Evolutionary conservation across 805 yeast genomes (phyloP).

Genomic region (Candida namnaoensis): DNA sequence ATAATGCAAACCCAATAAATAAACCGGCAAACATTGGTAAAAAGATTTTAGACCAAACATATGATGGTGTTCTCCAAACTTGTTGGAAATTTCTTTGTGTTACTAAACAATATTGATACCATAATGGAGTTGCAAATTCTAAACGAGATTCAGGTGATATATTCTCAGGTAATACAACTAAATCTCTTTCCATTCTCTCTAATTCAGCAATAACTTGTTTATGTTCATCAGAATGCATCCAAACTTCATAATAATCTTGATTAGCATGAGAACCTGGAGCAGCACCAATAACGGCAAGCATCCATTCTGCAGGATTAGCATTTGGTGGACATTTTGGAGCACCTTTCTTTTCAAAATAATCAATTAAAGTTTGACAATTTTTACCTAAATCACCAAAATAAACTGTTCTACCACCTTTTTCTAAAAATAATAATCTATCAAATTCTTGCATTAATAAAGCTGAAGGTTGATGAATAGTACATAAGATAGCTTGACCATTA

Average conservation of each 20-base stretch:
- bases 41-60: constrained; percentile 49
- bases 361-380: constrained; percentile 46
- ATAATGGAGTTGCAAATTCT: constrained; percentile 35
- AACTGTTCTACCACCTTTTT: constrained; percentile 64
- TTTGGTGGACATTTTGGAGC: constrained; percentile 56
- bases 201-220: constrained; percentile 51
- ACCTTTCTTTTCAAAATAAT: constrained; percentile 60
- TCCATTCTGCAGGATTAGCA: constrained; percentile 88
- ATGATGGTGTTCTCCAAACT: constrained; percentile 59
- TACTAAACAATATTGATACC: constrained; percentile 35
- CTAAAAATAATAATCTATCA: constrained; percentile 65
- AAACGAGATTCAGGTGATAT: constrained; percentile 21
- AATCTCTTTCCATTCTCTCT: constrained; percentile 54
- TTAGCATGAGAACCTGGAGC: constrained; percentile 72
- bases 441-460: constrained; percentile 71
- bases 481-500: constrained; percentile 56
- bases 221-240: constrained; percentile 65
- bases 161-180: constrained; percentile 27
- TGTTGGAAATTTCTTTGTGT: constrained; percentile 51
- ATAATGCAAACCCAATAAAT: constrained; percentile 70
- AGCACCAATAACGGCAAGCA: constrained; percentile 80
- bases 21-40: constrained; percentile 48
- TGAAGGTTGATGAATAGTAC: constrained; percentile 84
- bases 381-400: constrained; percentile 70
- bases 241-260: constrained; percentile 67